Base-by-base conservation (phyloP, 2,329 filamentous ascomycete species). In the Macrophomina tecta region DNA sequence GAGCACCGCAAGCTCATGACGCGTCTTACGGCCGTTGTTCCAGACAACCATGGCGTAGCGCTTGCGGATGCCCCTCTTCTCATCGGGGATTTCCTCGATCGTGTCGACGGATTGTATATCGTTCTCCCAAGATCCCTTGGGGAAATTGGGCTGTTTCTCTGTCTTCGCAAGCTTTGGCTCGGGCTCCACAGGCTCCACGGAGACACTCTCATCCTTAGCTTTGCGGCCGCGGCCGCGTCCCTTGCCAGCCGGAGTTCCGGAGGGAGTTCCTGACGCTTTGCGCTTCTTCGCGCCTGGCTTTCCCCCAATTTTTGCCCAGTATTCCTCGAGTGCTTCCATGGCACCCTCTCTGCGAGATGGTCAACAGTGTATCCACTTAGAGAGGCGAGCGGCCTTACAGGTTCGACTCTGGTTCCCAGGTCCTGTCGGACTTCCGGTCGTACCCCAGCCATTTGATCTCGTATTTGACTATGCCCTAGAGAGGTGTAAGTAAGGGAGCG, bases 401-500 rank as follows among this genome's bases (percentile, higher is more conserved):
- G 71, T 93, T 94, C 11, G 88, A 87, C 72, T 92, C 89, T 0
- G 90, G 89, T 75, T 95, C 92, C 91, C 91, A 94, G 0, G 92
- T 95, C 73, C 87, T 79, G 70, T 95, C 92, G 0, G 81, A 77
- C 69, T 89, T 87, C 69, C 89, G 86, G 0, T 91, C 87, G 69
- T 90, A 95, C 3, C 91, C 91, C 70, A 91, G 87, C 92, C 92
- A 95, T 73, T 94, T 93, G 42, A 95, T 90, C 62, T 90, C 84
- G 73, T 90, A 93, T 55, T 84, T 83, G 0, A 89, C 73, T 4
- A 76, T 75, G 23, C 85, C 86, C 80, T 87, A 68, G 9, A 8
- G 49, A 9, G 14, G 3, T 30, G 12, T 69, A 28, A 71, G 67
- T 67, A 5, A n/a, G 4, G 63, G 40, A 6, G 32, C 46, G 72